Base-by-base conservation (phyloP, 1,284 basidiomycete species). In the Ceratorhiza oryzae-sativae region DNA sequence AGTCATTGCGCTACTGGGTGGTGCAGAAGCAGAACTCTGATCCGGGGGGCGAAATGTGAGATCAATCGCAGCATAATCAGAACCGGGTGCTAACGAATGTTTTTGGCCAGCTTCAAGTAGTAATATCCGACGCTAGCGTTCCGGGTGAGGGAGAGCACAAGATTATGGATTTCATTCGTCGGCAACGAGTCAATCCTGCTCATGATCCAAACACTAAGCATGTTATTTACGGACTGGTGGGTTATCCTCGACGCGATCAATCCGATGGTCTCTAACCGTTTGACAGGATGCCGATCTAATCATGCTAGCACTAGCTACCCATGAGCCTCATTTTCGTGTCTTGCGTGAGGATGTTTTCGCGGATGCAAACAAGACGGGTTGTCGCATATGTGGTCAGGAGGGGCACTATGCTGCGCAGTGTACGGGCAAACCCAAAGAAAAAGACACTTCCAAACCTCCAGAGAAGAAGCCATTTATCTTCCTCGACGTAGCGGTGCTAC, bases 111-210 rank as follows among this genome's bases (percentile, higher is more conserved):
- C 85, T 98, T 48, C 90, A 98, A 84, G 93, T 99, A 75, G 90
- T 99, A 76, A 94, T 99, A 74, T 99, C 97, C 1, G 97, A 99
- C 77, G 94, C 97, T 1, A 91, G 92, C 71, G 97, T 99, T 10
- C 97, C 97, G 1, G 97, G 97, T 75, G 97, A 99, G 82, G 97
- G 97, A 79, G 97, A 99, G 81, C 97, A 99, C 83, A 99, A 99
- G 84, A 98, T 99, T 76, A 98, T 99, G 94, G 97, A 99, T 79
- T 98, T 89, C 80, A 97, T 99, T 76, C 86, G 97, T 73, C 87
- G 96, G 59, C 95, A 98, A 78, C 87, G 97, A 60, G 86, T 87
- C 58, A 93, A 97, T 78, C 87, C 89, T 39, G 90, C 90, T 12
- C 92, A 98, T 82, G 92, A 99, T 80, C 91, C 97, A 34, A 99